Base-by-base conservation (phyloP, 305 asterid genomes). In the Fraxinus floribunda region DNA sequence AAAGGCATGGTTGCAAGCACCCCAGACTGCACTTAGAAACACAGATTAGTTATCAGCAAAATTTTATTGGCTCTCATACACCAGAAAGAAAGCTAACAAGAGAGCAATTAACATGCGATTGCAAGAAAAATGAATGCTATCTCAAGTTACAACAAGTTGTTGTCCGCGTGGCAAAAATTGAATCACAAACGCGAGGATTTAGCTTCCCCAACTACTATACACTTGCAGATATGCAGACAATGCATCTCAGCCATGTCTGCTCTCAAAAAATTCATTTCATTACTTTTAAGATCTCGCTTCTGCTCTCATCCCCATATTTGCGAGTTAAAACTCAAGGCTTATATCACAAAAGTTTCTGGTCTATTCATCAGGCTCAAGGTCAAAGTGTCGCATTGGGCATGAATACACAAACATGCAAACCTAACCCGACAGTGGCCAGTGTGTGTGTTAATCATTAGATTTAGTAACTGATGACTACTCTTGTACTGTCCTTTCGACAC, bases 1-100 rank as follows among this genome's bases (percentile, higher is more conserved):
- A 87, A 95, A 95, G 6, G 97, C 93, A 84, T 92, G 97, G 90
- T 93, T 95, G 90, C 98, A 95, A 35, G 94, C 90, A 7, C 98
- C 97, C 97, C 94, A 92, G 7, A 93, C 97, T 94, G 91, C 87
- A 84, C 20, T 24, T 81, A 3, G 7, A 49, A 15, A 49, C 18
- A 13, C 57, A 15, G 5, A 1, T 24, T 52, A 11, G 26, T 55
- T 55, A 55, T 55, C 7, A 5, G 18, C 26, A n/a, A 55, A 41
- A 55, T 55, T 55, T 55, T 6, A 55, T 55, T 5, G 7, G 26
- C 30, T 46, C 18, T 52, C 8, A 16, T 41, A 10, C 3, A 22
- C 26, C 26, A 6, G 22, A 57, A 18, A 57, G 24, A 57, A 57
- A 57, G 11, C 68, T 18, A 57, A 16, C 68, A 18, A 0, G 11